Evolutionary conservation across 306 rosid genomes (phyloP).

Genomic region (Gastrolobium villosum): DNA sequence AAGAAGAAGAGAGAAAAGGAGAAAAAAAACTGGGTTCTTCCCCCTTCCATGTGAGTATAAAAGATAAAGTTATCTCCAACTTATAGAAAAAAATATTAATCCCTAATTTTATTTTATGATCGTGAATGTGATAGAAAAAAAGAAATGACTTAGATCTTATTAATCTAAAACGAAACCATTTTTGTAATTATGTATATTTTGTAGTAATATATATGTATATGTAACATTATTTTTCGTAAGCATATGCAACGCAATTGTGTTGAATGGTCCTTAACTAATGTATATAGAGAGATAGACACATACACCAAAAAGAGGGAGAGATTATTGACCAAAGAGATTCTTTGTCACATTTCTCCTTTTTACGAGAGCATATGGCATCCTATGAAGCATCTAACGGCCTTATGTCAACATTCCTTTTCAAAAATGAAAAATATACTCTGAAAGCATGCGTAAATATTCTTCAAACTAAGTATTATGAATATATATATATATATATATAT

Average conservation of each 20-base stretch:
- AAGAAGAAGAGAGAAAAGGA: too few relatives aligned
- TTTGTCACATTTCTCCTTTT: conserved; percentile 48
- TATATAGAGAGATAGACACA: neutral
- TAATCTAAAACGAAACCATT: neutral
- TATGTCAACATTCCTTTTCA: conserved; percentile 12
- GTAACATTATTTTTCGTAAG: neutral
- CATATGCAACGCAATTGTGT: neutral
- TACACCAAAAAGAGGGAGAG: conserved; percentile 37
- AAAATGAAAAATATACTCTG: neutral
- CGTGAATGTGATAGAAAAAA: neutral
- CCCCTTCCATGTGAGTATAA: too few relatives aligned
- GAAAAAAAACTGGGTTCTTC: too few relatives aligned
- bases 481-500: too few relatives aligned
- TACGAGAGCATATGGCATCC: conserved; percentile 49
- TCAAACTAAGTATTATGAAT: too few relatives aligned
- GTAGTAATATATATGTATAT: neutral
- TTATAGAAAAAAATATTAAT: too few relatives aligned
- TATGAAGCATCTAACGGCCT: conserved; percentile 38
- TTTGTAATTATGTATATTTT: neutral
- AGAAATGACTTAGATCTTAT: neutral
- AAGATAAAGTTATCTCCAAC: too few relatives aligned
- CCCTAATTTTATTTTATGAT: too few relatives aligned
- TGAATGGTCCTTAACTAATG: conserved; percentile 21
- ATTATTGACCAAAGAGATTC: conserved; percentile 54
- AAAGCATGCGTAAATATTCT: conserved; percentile 15